Evolutionary conservation across 768 basidiomycete species (phyloP), one percentile per base, ranked within the genome.

Genomic region (Leucocoprinus leucothites): DNA sequence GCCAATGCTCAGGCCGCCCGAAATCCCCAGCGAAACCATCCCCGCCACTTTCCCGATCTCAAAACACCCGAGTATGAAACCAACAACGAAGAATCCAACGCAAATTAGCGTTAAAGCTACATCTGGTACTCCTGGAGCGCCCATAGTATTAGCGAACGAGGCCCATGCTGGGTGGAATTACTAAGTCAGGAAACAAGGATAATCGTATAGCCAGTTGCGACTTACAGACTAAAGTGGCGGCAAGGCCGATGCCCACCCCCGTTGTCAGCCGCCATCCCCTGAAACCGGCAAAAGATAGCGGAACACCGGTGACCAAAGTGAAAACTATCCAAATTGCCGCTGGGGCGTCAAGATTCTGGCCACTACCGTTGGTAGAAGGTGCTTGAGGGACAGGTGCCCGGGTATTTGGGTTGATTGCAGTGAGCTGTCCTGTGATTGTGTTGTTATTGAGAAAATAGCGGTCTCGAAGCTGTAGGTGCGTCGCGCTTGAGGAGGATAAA

Each of bases 251-350:
- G 1, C 79, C 80, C 1, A 73, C 68, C 25, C 81, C 85, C 0
- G 81, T 79, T 2, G 84, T 84, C 1, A 82, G 28, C 50, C 83
- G 75, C 72, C 79, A 78, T 1, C 81, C 75, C 24, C 83, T 74
- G 46, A 87, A 74, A 36, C 86, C 86, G 0, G 73, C 79, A 3
- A 81, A 49, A 14, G 82, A 69, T 61, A 88, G 72, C 2, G 84
- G 84, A 4, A 69, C 35, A 18, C 87, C 87, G 48, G 83, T 58
- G 9, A 72, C 56, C 53, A 82, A 73, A 24, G 72, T 74, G 58
- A 82, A 84, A 7, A 61, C 69, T 8, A 85, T 75, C 87, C 86
- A 88, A 18, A 86, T 61, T 11, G 84, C 43, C 1, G 84, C 82
- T 21, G 81, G 67, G 1, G 69, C 54, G 45, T 74, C 71, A 60